Evolutionary conservation across 73 alveolate species (phyloP).

Genomic region (Paramecium sexaurelia): DNA sequence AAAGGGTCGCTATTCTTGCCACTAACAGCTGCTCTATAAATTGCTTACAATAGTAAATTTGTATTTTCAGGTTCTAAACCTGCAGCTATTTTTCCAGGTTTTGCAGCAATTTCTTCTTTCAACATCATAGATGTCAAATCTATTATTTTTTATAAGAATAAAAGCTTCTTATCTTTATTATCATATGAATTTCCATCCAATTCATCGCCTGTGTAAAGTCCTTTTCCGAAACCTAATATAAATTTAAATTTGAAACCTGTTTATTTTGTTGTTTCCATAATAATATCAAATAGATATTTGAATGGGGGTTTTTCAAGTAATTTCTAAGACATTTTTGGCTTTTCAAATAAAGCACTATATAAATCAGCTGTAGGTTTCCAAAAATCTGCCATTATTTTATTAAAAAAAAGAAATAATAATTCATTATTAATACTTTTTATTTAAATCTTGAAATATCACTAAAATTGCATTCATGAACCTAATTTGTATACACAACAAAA

Average conservation of each 20-base stretch:
- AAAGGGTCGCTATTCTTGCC: slow-evolving; percentile 65
- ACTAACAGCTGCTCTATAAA: slow-evolving; percentile 80
- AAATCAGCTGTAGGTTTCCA: slow-evolving; percentile 94
- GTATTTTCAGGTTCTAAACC: slow-evolving; percentile 97
- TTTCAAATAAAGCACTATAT: slow-evolving; percentile 84
- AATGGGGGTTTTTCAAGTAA: slow-evolving; percentile 91
- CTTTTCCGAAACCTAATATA: slow-evolving; percentile 71
- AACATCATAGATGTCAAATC: slow-evolving; percentile 71
- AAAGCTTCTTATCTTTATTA: slow-evolving; percentile 77
- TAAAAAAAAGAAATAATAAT: not conserved
- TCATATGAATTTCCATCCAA: slow-evolving; percentile 78
- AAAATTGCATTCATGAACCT: too few species aligned
- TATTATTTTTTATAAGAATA: slow-evolving; percentile 76
- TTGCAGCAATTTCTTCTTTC: slow-evolving; percentile 80
- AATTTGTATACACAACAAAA: too few species aligned
- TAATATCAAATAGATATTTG: slow-evolving; percentile 81
- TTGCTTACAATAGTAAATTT: slow-evolving; percentile 74
- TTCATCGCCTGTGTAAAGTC: slow-evolving; percentile 86
- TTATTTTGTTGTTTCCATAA: slow-evolving; percentile 86
- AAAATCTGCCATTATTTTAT: slow-evolving; percentile 49
- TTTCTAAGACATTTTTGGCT: slow-evolving; percentile 94
- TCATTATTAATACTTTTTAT: not conserved
- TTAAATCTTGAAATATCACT: not conserved
- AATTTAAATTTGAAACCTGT: slow-evolving; percentile 78
- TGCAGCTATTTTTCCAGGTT: slow-evolving; percentile 90